These are phyloP conservation scores for Ophiostoma perfectum DNA, from an alignment of 2,329 filamentous ascomycete genomes.

Conservation along the genomic window DNA sequence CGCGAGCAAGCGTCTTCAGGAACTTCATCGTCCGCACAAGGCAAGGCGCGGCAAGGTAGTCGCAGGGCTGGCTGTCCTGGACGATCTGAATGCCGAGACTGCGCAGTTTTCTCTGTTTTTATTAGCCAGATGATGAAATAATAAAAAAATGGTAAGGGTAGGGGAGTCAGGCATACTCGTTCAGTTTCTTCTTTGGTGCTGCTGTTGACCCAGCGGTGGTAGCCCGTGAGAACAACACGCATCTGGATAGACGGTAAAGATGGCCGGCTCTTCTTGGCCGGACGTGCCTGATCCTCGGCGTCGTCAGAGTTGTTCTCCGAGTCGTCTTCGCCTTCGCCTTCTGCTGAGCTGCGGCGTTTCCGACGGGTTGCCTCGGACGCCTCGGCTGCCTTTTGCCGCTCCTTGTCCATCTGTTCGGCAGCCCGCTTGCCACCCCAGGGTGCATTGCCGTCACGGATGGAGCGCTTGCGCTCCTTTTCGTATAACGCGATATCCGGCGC, in stretches of 20 bases:
- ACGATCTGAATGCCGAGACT: conserved; percentile 77
- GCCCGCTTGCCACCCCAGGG: conserved; percentile 61
- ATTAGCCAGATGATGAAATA: too few relatives aligned
- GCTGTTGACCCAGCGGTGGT: conserved; percentile 72
- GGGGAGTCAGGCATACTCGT: conserved; percentile 36
- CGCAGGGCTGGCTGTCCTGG: conserved; percentile 67
- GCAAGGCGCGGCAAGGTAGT: conserved; percentile 80
- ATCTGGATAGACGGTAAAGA: conserved; percentile 62
- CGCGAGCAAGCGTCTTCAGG: conserved; percentile 76
- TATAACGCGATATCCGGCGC: conserved; percentile 84
- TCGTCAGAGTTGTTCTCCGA: conserved; percentile 23
- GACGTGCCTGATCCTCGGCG: conserved; percentile 46
- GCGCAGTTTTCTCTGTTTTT: conserved; percentile 59
- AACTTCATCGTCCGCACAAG: conserved; percentile 93
- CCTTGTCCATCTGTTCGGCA: conserved; percentile 52
- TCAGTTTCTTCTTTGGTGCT: conserved; percentile 71
- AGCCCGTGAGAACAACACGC: conserved; percentile 77
- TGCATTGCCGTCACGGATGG: conserved; percentile 42
- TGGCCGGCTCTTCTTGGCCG: conserved; percentile 58
- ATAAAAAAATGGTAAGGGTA: too few relatives aligned
- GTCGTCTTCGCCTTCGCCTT: conserved; percentile 30
- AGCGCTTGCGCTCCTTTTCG: conserved; percentile 86
- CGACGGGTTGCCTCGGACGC: conserved; percentile 52
- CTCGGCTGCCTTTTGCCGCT: conserved; percentile 43
- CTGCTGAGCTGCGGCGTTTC: conserved; percentile 27